A percentile compares a stretch with the other conserved stretches of the same genome.
Conservation (phyloP, 2,329 filamentous ascomycete genomes). For the Chrysosporium keratinophilum region DNA sequence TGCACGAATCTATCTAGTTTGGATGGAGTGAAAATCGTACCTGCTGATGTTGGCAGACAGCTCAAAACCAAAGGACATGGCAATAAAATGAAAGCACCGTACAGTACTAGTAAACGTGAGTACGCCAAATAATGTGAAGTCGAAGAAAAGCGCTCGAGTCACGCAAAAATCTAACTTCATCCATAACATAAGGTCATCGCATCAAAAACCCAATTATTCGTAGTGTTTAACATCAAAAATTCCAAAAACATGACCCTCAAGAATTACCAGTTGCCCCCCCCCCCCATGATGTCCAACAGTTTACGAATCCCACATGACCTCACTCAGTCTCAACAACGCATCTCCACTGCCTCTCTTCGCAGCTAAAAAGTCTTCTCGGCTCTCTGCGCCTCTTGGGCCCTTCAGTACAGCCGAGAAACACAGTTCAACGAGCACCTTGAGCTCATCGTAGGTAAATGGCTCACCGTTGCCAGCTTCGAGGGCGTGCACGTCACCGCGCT, state of each 20-base stretch:
- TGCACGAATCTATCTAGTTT: no score
- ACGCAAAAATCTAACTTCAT: not conserved
- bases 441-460: constrained; percentile 38
- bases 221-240: no score
- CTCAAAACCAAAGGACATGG: no score
- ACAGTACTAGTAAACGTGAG: no score
- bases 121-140: no score
- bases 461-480: constrained; percentile 32
- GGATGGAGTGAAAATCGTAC: no score
- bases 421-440: constrained; percentile 37
- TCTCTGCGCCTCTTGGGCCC: constrained; percentile 32
- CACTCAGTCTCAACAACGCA: constrained; percentile 36
- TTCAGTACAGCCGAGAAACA: constrained; percentile 38
- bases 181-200: not conserved
- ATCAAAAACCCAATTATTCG: not conserved
- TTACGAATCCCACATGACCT: constrained; percentile 40
- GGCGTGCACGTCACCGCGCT: constrained; percentile 25
- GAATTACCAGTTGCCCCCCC: no score
- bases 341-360: constrained; percentile 38
- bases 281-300: no score
- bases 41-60: no score
- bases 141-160: not conserved
- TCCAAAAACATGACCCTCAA: no score
- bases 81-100: no score
- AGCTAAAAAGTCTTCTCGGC: constrained; percentile 38